Conservation (phyloP, 495 filamentous ascomycete genomes). For the Lichenothelia convexa region DNA sequence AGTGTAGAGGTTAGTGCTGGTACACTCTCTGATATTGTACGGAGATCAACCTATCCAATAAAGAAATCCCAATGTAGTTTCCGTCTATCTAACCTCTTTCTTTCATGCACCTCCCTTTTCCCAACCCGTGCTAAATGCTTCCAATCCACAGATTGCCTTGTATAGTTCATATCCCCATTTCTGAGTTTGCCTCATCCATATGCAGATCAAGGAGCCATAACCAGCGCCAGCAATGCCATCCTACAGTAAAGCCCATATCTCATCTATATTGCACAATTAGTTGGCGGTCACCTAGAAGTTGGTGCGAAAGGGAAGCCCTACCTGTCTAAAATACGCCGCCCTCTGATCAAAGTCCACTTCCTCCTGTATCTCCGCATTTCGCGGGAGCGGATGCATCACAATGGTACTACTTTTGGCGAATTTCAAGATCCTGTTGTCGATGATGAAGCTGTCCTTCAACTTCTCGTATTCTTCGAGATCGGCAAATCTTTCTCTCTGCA, state of each 20-base stretch:
- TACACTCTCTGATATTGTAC: too few species aligned
- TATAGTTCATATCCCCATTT: too few species aligned
- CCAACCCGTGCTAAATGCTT: too few species aligned
- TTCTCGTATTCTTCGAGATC: conserved; percentile 62
- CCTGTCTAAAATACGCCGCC: conserved; percentile 98
- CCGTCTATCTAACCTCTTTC: too few species aligned
- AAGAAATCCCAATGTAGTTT: too few species aligned
- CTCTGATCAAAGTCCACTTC: conserved; percentile 95
- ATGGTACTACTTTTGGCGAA: conserved; percentile 80
- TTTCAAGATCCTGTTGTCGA: conserved; percentile 81
- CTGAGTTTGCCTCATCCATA: too few species aligned
- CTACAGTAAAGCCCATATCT: conserved; percentile 91
- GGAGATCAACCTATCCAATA: too few species aligned
- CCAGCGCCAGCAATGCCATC: conserved; percentile 87
- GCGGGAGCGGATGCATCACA: conserved; percentile 86
- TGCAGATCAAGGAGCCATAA: conserved; percentile 72
- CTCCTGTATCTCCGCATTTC: conserved; percentile 80
- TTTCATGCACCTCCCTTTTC: too few species aligned
- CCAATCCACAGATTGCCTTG: too few species aligned
- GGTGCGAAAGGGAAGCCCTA: conserved; percentile 28
- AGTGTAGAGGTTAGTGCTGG: too few species aligned
- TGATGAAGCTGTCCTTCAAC: conserved; percentile 69
- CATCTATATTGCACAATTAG: conserved; percentile 51
- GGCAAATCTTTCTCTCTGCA: conserved; percentile 88
- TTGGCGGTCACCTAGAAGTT: conserved; percentile 11